Evolutionary conservation across 2,329 filamentous ascomycete genomes (phyloP).

Genomic region (Alternaria infectoria): DNA sequence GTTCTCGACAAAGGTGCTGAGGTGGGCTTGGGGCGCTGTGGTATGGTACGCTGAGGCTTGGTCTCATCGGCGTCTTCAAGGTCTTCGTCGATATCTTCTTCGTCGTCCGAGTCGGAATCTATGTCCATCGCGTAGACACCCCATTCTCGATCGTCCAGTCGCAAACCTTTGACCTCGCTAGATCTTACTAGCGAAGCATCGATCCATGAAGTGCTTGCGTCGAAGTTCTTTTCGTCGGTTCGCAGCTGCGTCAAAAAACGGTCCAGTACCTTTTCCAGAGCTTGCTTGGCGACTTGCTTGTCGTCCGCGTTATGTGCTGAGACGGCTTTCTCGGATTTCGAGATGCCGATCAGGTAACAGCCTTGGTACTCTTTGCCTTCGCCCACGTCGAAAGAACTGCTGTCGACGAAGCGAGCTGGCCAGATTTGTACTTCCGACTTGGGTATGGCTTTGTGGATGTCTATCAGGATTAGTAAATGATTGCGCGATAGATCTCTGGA

Average conservation of each 20-base stretch:
- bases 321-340: conserved; percentile 16
- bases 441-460: conserved; percentile 62
- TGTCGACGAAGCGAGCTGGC: conserved; percentile 63
- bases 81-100: conserved; percentile 28
- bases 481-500: too few relatives aligned
- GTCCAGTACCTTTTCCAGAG: conserved; percentile 49
- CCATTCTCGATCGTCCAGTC: conserved; percentile 59
- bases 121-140: conserved; percentile 55
- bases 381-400: conserved; percentile 11
- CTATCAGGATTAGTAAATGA: conserved; percentile 43
- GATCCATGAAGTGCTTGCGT: conserved; percentile 44
- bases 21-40: conserved; percentile 21
- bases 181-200: conserved; percentile 40
- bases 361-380: conserved; percentile 60
- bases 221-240: conserved; percentile 45
- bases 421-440: conserved; percentile 64
- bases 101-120: conserved; percentile 48
- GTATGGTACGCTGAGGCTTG: conserved; percentile 20
- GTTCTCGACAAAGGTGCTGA: conserved; percentile 28
- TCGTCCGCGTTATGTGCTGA: conserved; percentile 41
- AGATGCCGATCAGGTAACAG: conserved; percentile 67
- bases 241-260: conserved; percentile 46
- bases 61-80: conserved; percentile 12
- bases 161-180: conserved; percentile 48
- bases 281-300: conserved; percentile 51